Percentiles rank a stretch among this genome's conserved stretches.
Conservation (phyloP, 2,329 filamentous ascomycete species). For the Diaporthe citri region DNA sequence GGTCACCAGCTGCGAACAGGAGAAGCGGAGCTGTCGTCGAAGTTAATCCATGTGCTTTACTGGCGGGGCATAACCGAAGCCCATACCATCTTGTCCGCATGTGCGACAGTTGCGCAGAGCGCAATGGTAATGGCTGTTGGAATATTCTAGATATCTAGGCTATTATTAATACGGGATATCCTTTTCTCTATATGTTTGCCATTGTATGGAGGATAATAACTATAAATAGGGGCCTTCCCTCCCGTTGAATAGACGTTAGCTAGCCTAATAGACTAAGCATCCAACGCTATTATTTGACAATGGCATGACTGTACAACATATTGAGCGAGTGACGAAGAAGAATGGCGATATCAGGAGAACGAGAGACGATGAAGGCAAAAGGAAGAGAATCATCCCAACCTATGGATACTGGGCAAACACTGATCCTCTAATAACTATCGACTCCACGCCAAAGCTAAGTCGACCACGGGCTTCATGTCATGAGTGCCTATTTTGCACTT, state of each 20-base stretch:
- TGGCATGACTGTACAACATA: constrained; percentile 1
- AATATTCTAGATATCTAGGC: no score
- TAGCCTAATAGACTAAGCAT: no score
- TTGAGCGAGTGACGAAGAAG: neutral
- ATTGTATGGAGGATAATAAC: no score
- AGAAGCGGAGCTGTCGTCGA: constrained; percentile 45
- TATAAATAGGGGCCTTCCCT: no score
- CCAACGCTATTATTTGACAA: no score
- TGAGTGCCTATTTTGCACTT: neutral
- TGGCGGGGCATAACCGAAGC: neutral
- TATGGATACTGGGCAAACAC: no score
- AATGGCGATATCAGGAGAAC: neutral
- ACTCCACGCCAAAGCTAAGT: neutral
- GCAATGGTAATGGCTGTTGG: neutral
- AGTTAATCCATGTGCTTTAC: neutral
- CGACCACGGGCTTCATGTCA: neutral
- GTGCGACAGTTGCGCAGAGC: constrained; percentile 9
- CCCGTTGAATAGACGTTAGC: no score
- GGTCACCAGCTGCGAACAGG: constrained; percentile 66
- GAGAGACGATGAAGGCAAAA: neutral
- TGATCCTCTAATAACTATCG: neutral
- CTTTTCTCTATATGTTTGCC: no score
- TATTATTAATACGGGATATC: no score
- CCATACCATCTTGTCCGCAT: constrained; percentile 21
- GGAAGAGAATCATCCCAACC: no score